Evolutionary conservation across 306 rosid species (phyloP).

Genomic region (Trifolium dubium): DNA sequence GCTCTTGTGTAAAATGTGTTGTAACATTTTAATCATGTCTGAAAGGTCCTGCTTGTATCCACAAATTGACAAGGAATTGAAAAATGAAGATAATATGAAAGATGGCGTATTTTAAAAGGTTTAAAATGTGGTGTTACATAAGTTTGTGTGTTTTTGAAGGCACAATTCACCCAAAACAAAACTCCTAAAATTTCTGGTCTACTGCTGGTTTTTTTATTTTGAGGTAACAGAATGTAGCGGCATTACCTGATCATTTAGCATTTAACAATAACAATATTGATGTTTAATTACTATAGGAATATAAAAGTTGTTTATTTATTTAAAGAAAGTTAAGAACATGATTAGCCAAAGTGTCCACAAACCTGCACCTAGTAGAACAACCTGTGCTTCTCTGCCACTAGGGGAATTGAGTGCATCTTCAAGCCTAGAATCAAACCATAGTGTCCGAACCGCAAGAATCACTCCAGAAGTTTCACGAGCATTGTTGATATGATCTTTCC

Average conservation of each 20-base stretch:
- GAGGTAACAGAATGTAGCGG: neutral
- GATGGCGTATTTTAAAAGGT: neutral
- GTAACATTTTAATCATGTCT: neutral
- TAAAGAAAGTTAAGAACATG: conserved; percentile 30
- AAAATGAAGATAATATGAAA: neutral
- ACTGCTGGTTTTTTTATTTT: neutral
- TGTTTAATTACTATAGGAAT: neutral
- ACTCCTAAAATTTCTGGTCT: conserved; percentile 1
- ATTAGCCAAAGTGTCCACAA: conserved; percentile 32
- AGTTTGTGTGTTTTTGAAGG: neutral
- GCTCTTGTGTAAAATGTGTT: neutral
- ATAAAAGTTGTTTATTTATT: conserved; percentile 4
- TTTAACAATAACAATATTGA: conserved; percentile 32
- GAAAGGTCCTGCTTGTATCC: neutral
- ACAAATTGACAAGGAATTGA: neutral
- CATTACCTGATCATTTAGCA: conserved; percentile 25
- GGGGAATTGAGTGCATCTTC: conserved; percentile 67
- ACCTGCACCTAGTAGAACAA: conserved; percentile 98
- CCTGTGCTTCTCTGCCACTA: conserved; percentile 67
- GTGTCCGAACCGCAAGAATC: conserved; percentile 88
- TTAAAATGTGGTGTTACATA: neutral
- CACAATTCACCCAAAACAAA: neutral
- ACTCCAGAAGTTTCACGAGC: conserved; percentile 91
- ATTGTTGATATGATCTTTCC: conserved; percentile 76
- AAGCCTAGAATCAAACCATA: conserved; percentile 86